Percentiles rank a stretch among this genome's conserved stretches.
phyloP scores from a whole-genome alignment of 192 early-diverging fungal species.

The Mortierella antarctica region DNA sequence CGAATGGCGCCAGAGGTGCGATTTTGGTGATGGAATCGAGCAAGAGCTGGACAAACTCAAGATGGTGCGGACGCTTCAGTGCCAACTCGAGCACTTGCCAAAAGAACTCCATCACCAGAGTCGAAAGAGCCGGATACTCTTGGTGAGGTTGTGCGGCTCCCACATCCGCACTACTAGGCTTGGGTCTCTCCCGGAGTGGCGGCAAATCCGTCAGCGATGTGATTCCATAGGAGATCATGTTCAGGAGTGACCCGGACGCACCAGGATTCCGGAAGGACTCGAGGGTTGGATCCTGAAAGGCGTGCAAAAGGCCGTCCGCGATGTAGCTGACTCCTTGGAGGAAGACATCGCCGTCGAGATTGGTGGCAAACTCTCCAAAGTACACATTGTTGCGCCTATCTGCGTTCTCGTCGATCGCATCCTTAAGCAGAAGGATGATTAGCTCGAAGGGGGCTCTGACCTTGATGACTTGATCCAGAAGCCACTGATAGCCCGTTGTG shows the following conservation, averaged over 20 bases:
- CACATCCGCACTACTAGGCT: background rate
- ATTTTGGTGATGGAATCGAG: constrained; percentile 45
- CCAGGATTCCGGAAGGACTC: constrained; percentile 53
- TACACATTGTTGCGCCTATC: constrained; percentile 34
- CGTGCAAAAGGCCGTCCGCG: constrained; percentile 44
- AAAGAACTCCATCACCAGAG: constrained; percentile 48
- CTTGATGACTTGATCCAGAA: constrained; percentile 47
- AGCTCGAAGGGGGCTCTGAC: constrained; percentile 47
- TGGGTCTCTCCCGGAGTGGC: constrained; percentile 24
- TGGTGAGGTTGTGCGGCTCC: constrained; percentile 15
- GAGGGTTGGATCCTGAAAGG: constrained; percentile 46
- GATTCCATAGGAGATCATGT: constrained; percentile 51
- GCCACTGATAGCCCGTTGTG: constrained; percentile 42
- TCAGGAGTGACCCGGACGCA: constrained; percentile 42
- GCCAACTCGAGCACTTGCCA: constrained; percentile 49
- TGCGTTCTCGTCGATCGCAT: constrained; percentile 43
- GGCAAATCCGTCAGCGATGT: constrained; percentile 43
- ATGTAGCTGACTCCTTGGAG: constrained; percentile 45
- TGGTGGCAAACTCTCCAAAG: constrained; percentile 43
- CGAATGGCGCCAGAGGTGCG: constrained; percentile 33
- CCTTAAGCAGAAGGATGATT: constrained; percentile 42
- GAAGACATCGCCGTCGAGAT: constrained; percentile 34
- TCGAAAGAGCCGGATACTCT: constrained; percentile 37
- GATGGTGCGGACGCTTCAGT: constrained; percentile 43
- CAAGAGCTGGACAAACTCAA: constrained; percentile 44